Base-by-base conservation (phyloP, 2,329 filamentous ascomycete genomes). In the Westerdykella sp. region DNA sequence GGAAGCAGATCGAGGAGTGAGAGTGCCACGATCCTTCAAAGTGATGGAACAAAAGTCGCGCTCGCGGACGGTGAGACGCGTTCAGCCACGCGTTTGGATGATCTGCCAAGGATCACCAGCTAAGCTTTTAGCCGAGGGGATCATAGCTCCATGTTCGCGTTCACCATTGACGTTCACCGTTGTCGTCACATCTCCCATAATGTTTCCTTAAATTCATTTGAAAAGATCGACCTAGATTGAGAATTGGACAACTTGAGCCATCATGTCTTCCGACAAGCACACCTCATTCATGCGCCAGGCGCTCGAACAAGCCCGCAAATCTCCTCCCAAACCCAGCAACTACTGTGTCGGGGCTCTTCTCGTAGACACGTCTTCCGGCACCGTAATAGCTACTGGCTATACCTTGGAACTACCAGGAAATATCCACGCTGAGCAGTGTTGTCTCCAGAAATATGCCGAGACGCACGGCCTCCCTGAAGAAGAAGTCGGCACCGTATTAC, bases 351-450 rank as follows among this genome's bases (percentile, higher is more conserved):
- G 93, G 34, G 93, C 93, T n/a, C 67, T 95, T n/a, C 75, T 97
- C 32, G 76, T 93, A 15, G 74, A 81, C 45, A 64, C 73, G 12
- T 68, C 69, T 34, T 74, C 71, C 30, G 75, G 81, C 54, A 63
- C 69, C 21, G 73, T 94, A 45, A 74, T 94, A 22, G 79, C 85
- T 1, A 86, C 87, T 1, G 91, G 93, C 42, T 97, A 91, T 70
- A 96, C 93, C 0, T 77, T 96, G 45, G 91, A 98, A 67, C 80
- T 90, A 4, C 76, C 81, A 0, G 93, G 91, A 34, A 98, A 98
- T 70, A 97, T 93, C 0, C 93, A 98, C 62, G 93, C 93, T 3
- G 93, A 98, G 64, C 89, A 98, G 70, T 91, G 85, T 66, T 95
- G 88, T 60, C 77, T 98, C 44, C 69, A 83, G 39, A 97, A 98